Evolutionary conservation across 805 yeast genomes (phyloP).

Genomic region (Maudiozyma pseudohumilis): DNA sequence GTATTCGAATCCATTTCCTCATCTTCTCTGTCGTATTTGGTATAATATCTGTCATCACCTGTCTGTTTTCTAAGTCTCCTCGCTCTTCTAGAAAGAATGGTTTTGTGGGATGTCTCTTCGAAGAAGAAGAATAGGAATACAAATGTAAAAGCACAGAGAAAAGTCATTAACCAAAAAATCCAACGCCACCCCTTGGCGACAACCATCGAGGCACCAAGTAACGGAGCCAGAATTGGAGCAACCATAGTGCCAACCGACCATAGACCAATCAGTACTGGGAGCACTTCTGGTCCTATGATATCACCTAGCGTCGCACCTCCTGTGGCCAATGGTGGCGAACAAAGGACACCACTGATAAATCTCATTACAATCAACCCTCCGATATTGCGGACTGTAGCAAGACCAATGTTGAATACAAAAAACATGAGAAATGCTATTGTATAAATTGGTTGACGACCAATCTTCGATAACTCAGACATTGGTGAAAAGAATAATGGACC

Average conservation of each 20-base stretch:
- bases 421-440: conserved; percentile 37
- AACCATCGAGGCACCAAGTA: conserved; percentile 25
- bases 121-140: conserved; percentile 31
- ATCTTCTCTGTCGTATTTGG: conserved; percentile 61
- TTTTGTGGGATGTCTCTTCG: conserved; percentile 41
- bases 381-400: conserved; percentile 40
- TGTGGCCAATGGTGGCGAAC: conserved; percentile 45
- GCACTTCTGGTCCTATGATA: conserved; percentile 31
- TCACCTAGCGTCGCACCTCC: conserved; percentile 51
- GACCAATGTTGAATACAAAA: conserved; percentile 43
- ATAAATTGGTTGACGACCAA: conserved; percentile 45
- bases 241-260: conserved; percentile 46
- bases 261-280: conserved; percentile 37
- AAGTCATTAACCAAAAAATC: conserved; percentile 42
- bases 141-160: conserved; percentile 20
- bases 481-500: conserved; percentile 53
- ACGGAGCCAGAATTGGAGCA: conserved; percentile 47
- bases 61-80: conserved; percentile 51
- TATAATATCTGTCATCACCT: conserved; percentile 51
- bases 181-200: conserved; percentile 40
- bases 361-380: conserved; percentile 41
- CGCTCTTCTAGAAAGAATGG: conserved; percentile 42
- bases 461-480: conserved; percentile 40
- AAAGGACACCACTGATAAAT: conserved; percentile 44
- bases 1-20: conserved; percentile 29